Base-by-base conservation (phyloP, 164 flowering plant species). In the Vitis rotundifolia region DNA sequence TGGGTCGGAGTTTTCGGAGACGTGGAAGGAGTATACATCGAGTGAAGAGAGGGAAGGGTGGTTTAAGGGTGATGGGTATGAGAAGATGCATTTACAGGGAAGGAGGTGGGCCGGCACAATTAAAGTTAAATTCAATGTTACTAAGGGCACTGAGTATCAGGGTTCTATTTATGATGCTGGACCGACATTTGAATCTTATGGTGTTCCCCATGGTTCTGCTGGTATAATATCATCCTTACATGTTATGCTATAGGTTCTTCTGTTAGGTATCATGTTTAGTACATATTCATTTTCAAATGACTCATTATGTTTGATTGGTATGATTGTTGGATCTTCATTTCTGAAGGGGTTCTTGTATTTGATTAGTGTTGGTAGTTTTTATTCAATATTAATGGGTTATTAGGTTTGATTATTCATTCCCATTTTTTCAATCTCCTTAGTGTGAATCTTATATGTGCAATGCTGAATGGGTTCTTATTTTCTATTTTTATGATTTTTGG, bases 101-200 rank as follows among this genome's bases (percentile, higher is more conserved):
- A 84, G 99, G 80, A 85, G 96, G 61, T 94, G 99, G 99, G 88
- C 80, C 26, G 99, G 99, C 8, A 53, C 8, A n/a, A 87, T 88
- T 62, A 84, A 71, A 80, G 97, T 60, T 11, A 82, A 69, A 67
- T 77, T 73, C 67, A 86, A 92, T 77, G 22, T 28, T 10, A 77
- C 66, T 1, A 89, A 88, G 63, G 86, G 86, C 58, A 87, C 69
- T 13, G 88, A 85, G 56, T 94, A 83, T 73, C 61, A 81, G 81
- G 97, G 98, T 15, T 92, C 97, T 0, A 87, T 92, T 69, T 92
- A 91, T 68, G 98, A 94, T 63, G 97, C 94, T n/a, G 89, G 80
- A 0, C 85, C 95, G 0, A 94, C 99, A 0, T 94, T 94, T 61
- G 87, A 84, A 57, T 89, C 97, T 2, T 92, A 92, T 77, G 97